phyloP scores from a whole-genome alignment of 805 yeast genomes.

The Starmerella etchellsii region DNA sequence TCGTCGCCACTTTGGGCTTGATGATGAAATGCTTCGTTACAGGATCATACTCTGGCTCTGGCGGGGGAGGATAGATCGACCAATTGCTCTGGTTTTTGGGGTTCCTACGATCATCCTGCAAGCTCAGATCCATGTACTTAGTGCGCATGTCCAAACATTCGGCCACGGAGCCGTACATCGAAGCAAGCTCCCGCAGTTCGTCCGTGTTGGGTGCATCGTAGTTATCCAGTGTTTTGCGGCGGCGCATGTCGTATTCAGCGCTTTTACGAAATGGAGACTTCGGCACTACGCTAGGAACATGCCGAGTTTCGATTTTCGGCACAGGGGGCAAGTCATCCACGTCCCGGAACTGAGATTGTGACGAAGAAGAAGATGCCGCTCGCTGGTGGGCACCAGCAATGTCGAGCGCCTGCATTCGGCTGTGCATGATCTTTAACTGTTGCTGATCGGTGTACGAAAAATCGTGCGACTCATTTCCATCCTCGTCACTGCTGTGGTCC shows the following conservation, averaged over 20 bases:
- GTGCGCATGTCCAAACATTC: conserved; percentile 59
- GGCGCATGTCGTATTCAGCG: not conserved
- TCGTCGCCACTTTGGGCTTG: conserved; percentile 27
- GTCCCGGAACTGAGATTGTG: conserved; percentile 8
- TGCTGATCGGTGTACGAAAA: conserved; percentile 20
- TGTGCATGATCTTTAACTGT: conserved; percentile 15
- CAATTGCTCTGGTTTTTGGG: conserved; percentile 70
- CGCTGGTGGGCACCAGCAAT: conserved; percentile 6
- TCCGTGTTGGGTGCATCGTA: conserved; percentile 25
- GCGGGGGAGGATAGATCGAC: conserved; percentile 86
- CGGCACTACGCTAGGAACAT: not conserved
- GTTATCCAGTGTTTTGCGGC: conserved; percentile 17
- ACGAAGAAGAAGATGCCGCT: not conserved
- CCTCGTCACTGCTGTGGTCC: conserved; percentile 11
- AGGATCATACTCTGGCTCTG: conserved; percentile 72
- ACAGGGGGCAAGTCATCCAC: conserved; percentile 12
- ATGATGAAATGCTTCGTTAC: conserved; percentile 38
- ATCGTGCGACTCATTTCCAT: conserved; percentile 11
- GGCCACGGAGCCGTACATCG: conserved; percentile 29
- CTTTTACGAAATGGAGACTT: conserved; percentile 6
- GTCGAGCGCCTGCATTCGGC: conserved; percentile 21
- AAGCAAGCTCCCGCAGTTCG: conserved; percentile 26
- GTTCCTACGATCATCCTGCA: conserved; percentile 63
- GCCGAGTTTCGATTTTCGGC: conserved; percentile 3
- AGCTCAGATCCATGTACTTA: conserved; percentile 57